These are phyloP conservation scores for Colletotrichum sp. DNA, from an alignment of 2,329 filamentous ascomycete species.

Conservation along the genomic window DNA sequence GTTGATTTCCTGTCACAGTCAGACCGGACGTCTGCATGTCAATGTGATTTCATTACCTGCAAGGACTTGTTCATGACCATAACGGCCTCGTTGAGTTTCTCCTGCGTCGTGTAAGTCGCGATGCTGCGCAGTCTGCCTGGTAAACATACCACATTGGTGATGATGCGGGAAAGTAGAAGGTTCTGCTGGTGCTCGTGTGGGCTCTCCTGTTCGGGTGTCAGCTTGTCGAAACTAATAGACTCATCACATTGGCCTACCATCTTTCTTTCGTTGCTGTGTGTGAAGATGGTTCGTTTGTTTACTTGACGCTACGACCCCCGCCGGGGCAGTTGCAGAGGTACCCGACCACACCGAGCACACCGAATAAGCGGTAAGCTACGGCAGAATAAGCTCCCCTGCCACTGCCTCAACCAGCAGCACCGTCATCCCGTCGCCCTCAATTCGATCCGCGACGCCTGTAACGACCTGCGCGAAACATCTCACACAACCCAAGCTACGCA, in stretches of 20 bases:
- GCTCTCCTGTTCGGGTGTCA: conserved; percentile 68
- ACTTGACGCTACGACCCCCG: neutral
- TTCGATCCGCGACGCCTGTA: neutral
- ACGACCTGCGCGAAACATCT: neutral
- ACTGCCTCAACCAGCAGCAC: neutral
- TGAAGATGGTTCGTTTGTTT: conserved; percentile 6
- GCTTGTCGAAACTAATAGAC: neutral
- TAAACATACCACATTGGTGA: conserved; percentile 87
- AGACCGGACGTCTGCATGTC: neutral
- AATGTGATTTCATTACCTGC: conserved; percentile 58
- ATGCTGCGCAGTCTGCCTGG: neutral
- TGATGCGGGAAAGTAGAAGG: conserved; percentile 90
- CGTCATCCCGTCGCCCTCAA: neutral
- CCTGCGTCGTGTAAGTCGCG: conserved; percentile 56
- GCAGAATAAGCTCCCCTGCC: conserved; percentile 19
- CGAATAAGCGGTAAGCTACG: conserved; percentile 9
- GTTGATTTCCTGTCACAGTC: conserved; percentile 80
- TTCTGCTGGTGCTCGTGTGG: conserved; percentile 98
- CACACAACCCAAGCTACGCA: conserved; percentile 20
- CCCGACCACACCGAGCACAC: conserved; percentile 6
- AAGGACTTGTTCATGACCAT: conserved; percentile 92
- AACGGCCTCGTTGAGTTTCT: conserved; percentile 95
- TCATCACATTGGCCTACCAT: conserved; percentile 5
- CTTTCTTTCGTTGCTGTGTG: neutral
- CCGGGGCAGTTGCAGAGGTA: neutral